Base-by-base conservation (phyloP, 2,329 filamentous ascomycete species). In the Cercospora sesami region DNA sequence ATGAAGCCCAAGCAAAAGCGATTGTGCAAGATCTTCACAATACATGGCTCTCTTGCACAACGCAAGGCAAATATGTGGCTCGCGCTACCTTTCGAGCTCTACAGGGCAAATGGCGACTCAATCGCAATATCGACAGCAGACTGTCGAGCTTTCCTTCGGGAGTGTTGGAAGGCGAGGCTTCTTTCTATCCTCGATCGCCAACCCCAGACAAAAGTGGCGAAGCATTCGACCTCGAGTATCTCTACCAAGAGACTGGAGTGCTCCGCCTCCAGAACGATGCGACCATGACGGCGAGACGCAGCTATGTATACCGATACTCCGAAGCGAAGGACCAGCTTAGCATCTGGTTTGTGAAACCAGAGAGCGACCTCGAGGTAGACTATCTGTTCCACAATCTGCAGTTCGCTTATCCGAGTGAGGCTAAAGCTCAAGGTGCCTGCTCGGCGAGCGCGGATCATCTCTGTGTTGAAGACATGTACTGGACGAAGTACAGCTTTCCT, bases 231-330 rank as follows among this genome's bases (percentile, higher is more conserved):
- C 66, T 77, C 39, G 77, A 78, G 60, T 76, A 76, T 61, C 60
- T 78, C 3, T 78, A 78, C 65, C 71, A 74, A 60, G 77, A 78
- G 63, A 63, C 68, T 14, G 76, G 75, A 23, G 71, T 65, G 8
- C 71, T 77, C 42, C 63, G 45, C 1, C 63, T 75, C 8, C 64
- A 73, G 3, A 73, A 60, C 36, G 73, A 73, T 9, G 57, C 71
- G 3, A 42, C 80, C 0, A 90, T 91, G 78, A 83, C 81, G 16
- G 89, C 89, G 0, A 87, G 83, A 10, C 82, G 87, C 45, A 85
- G 90, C 10, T 94, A 94, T 73, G 83, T 92, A 1, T 93, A 91
- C 83, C 86, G 91, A 0, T 93, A 93, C 73, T 82, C 87, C 55
- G 88, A 90, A 70, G 73, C 66, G 9, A 80, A 75, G 1, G 90